phyloP scores from a whole-genome alignment of 495 filamentous ascomycete species.

The Podospora tetraspora region DNA sequence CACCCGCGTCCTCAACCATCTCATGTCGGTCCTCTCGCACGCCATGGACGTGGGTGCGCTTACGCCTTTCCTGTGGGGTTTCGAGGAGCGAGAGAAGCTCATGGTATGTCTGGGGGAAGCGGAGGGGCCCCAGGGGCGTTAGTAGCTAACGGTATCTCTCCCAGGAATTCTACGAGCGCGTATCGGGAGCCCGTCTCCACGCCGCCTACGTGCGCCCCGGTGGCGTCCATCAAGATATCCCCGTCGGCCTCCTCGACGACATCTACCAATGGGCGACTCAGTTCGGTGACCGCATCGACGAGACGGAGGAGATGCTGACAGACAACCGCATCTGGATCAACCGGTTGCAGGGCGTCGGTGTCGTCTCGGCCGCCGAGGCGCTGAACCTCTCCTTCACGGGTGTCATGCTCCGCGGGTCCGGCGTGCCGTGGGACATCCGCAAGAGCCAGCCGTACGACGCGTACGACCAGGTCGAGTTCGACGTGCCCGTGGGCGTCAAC shows the following conservation, averaged over 20 bases:
- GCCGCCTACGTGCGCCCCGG: conserved; percentile 97
- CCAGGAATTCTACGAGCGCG: conserved; percentile 99
- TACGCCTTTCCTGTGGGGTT: conserved; percentile 98
- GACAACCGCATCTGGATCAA: conserved; percentile 99
- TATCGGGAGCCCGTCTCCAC: conserved; percentile 95
- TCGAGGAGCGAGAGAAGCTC: conserved; percentile 98
- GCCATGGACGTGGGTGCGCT: conserved; percentile 99
- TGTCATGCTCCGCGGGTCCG: conserved; percentile 95
- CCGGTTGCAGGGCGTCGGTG: conserved; percentile 84
- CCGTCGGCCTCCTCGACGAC: conserved; percentile 91
- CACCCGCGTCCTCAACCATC: conserved; percentile 90
- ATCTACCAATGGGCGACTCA: conserved; percentile 99
- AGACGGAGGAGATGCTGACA: conserved; percentile 96
- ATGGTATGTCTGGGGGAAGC: conserved; percentile 61
- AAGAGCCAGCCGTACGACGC: conserved; percentile 96
- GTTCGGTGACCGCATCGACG: conserved; percentile 98
- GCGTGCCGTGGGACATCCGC: conserved; percentile 96
- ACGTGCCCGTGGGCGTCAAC: conserved; percentile 92
- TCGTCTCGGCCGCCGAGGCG: conserved; percentile 85
- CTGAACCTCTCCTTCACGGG: conserved; percentile 94
- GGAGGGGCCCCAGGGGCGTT: background rate
- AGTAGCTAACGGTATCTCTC: conserved; percentile 22
- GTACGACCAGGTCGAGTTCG: conserved; percentile 96
- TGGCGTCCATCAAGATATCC: conserved; percentile 93
- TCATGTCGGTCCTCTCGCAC: conserved; percentile 96